These are phyloP conservation scores for Parascedosporium putredinis DNA, from an alignment of 2,329 filamentous ascomycete genomes.

Conservation along the genomic window DNA sequence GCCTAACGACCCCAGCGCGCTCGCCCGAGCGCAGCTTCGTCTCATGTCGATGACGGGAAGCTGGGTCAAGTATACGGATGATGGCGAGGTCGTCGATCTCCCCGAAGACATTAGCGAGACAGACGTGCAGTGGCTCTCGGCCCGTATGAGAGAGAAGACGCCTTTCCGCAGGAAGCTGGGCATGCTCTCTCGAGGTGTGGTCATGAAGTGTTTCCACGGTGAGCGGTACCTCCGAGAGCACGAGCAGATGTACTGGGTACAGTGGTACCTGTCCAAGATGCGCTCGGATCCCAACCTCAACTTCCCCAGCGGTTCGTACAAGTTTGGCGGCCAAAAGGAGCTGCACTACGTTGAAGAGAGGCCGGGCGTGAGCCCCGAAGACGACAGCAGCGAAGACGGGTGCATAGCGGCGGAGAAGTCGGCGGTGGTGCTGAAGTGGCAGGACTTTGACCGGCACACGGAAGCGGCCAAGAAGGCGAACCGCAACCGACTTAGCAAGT, in stretches of 20 bases:
- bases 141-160: constrained; percentile 50
- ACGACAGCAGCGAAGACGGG: not conserved
- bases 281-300: constrained; percentile 10
- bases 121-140: constrained; percentile 42
- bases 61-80: constrained; percentile 49
- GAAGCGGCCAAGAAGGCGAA: not conserved
- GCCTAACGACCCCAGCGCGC: constrained; percentile 49
- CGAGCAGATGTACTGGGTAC: constrained; percentile 49
- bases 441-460: constrained; percentile 2
- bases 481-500: constrained; percentile 7
- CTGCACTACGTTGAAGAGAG: constrained; percentile 4
- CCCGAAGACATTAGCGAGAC: constrained; percentile 31
- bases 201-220: constrained; percentile 48
- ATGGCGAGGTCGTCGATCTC: constrained; percentile 24
- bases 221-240: constrained; percentile 51
- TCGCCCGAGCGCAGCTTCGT: constrained; percentile 52
- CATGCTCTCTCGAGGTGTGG: constrained; percentile 46
- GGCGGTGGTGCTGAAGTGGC: not conserved
- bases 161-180: constrained; percentile 45
- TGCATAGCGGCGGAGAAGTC: not conserved
- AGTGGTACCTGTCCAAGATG: constrained; percentile 24
- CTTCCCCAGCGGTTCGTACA: not conserved
- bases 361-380: not conserved
- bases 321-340: constrained; percentile 6
- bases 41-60: constrained; percentile 51